These are phyloP conservation scores for Colletotrichum eremochloae DNA, from an alignment of 2,329 filamentous ascomycete species.

Conservation along the genomic window DNA sequence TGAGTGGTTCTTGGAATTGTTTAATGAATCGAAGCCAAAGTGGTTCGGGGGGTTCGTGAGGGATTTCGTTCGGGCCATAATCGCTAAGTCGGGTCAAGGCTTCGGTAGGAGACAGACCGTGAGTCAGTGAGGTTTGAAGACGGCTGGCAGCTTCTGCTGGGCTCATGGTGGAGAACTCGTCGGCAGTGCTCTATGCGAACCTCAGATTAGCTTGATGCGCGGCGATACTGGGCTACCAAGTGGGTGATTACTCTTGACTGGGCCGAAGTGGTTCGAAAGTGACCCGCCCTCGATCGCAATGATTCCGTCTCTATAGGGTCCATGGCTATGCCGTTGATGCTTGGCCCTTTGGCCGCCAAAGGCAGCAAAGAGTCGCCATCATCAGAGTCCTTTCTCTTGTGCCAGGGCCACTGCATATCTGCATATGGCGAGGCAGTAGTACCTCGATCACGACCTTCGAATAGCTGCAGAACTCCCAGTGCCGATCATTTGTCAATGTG, in stretches of 20 bases:
- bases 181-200: conserved; percentile 64
- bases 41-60: conserved; percentile 92
- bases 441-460: conserved; percentile 40
- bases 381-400: conserved; percentile 51
- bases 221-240: background rate
- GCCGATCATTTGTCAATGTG: conserved; percentile 38
- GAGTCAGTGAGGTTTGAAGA: conserved; percentile 84
- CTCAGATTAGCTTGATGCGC: background rate
- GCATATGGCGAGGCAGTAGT: conserved; percentile 30
- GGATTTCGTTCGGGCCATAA: conserved; percentile 93
- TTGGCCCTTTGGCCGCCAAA: conserved; percentile 48
- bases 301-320: conserved; percentile 48
- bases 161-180: conserved; percentile 76
- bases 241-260: conserved; percentile 64
- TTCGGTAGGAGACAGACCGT: conserved; percentile 85
- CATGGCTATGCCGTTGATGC: conserved; percentile 49
- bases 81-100: conserved; percentile 83
- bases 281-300: conserved; percentile 52
- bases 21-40: conserved; percentile 95
- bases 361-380: conserved; percentile 52
- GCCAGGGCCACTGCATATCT: conserved; percentile 56
- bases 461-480: conserved; percentile 19
- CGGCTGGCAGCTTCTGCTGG: conserved; percentile 82
- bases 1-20: conserved; percentile 96
- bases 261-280: conserved; percentile 65